These are phyloP conservation scores for Neurospora sublineolata DNA, from an alignment of 495 filamentous ascomycete species.

Conservation along the genomic window DNA sequence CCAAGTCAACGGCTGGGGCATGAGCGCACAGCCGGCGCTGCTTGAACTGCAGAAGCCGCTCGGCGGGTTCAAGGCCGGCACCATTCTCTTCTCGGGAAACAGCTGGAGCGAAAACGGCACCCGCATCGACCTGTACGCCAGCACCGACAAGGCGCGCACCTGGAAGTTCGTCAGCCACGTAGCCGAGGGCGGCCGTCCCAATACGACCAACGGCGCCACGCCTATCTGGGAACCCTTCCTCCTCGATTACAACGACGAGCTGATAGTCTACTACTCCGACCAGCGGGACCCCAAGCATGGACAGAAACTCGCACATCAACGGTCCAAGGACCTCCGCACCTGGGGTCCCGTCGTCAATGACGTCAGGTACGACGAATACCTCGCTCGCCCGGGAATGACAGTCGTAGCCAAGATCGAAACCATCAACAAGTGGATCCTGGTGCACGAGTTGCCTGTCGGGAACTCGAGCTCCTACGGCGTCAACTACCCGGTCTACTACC, in stretches of 20 bases:
- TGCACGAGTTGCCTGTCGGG: slow-evolving; percentile 18
- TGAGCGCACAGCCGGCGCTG: slow-evolving; percentile 58
- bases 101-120: slow-evolving; percentile 44
- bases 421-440: slow-evolving; percentile 18
- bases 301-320: slow-evolving; percentile 56
- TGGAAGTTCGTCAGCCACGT: slow-evolving; percentile 59
- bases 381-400: slow-evolving; percentile 59
- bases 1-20: slow-evolving; percentile 49
- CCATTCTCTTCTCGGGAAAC: slow-evolving; percentile 51
- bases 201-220: slow-evolving; percentile 49
- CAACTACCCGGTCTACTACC: slow-evolving; percentile 43
- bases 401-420: slow-evolving; percentile 29
- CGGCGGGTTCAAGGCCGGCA: slow-evolving; percentile 46
- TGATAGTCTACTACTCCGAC: slow-evolving; percentile 60
- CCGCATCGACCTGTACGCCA: slow-evolving; percentile 57
- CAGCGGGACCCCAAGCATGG: slow-evolving; percentile 53
- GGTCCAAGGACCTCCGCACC: slow-evolving; percentile 40
- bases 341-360: slow-evolving; percentile 53
- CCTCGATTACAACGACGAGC: slow-evolving; percentile 39
- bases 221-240: slow-evolving; percentile 66
- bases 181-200: slow-evolving; percentile 49
- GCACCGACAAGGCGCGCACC: slow-evolving; percentile 42
- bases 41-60: slow-evolving; percentile 46
- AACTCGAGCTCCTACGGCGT: slow-evolving; percentile 18
- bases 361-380: slow-evolving; percentile 46